Evolutionary conservation across 805 yeast species (phyloP).

Genomic region (Tetrapisispora nanseiensis): DNA sequence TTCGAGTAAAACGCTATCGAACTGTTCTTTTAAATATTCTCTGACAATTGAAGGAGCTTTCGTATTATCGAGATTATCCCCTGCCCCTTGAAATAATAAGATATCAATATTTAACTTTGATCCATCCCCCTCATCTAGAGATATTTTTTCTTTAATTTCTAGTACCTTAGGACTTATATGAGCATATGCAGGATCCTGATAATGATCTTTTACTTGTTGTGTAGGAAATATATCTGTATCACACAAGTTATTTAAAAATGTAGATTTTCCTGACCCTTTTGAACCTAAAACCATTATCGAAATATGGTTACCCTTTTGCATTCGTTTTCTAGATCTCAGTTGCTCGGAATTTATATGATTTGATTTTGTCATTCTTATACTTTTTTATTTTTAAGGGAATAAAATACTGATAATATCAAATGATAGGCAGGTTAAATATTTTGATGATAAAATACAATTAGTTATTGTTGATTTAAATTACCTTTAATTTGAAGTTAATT

Average conservation of each 20-base stretch:
- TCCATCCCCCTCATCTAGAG: slow-evolving; percentile 45
- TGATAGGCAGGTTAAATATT: no score
- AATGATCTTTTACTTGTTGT: slow-evolving; percentile 2
- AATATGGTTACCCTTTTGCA: slow-evolving; percentile 53
- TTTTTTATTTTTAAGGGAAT: no score
- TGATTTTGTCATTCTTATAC: not conserved
- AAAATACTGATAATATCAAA: no score
- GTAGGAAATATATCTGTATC: slow-evolving; percentile 36
- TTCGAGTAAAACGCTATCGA: slow-evolving; percentile 61
- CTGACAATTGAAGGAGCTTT: slow-evolving; percentile 40
- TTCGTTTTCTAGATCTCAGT: slow-evolving; percentile 49
- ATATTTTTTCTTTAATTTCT: not conserved
- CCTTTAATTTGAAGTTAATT: no score
- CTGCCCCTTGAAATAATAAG: slow-evolving; percentile 66
- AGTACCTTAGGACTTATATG: not conserved
- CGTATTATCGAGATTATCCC: slow-evolving; percentile 61
- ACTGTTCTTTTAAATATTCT: slow-evolving; percentile 58
- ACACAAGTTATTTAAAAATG: slow-evolving; percentile 63
- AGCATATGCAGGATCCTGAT: slow-evolving; percentile 2
- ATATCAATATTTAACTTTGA: slow-evolving; percentile 42
- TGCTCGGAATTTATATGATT: slow-evolving; percentile 24
- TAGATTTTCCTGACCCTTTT: slow-evolving; percentile 64
- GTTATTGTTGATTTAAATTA: no score
- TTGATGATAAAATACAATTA: no score
- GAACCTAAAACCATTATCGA: slow-evolving; percentile 64